Evolutionary conservation across 2,329 filamentous ascomycete genomes (phyloP).

Genomic region (Zymoseptoria ardabiliae): DNA sequence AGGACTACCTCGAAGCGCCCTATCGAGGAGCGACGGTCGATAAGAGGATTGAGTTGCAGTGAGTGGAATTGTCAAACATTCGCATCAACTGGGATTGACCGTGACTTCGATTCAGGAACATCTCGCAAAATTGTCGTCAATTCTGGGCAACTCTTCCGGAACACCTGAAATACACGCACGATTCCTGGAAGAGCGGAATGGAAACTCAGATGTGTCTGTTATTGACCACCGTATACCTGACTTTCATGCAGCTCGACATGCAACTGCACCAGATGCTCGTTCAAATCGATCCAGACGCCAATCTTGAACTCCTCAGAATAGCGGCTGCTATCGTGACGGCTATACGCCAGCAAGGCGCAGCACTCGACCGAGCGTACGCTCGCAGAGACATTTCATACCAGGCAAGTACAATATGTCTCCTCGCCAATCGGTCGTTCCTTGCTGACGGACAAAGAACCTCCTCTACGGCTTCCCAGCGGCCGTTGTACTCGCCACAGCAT

Average conservation of each 20-base stretch:
- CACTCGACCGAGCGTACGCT: constrained; percentile 10
- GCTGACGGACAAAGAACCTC: constrained; percentile 8
- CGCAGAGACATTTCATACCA: constrained; percentile 14
- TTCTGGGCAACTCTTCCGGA: constrained; percentile 4
- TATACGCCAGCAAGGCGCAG: constrained; percentile 12
- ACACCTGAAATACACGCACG: constrained; percentile 13
- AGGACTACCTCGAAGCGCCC: constrained; percentile 2
- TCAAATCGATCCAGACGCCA: constrained; percentile 1
- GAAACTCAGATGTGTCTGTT: constrained; percentile 8
- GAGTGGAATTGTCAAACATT: not conserved
- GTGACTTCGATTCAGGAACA: not conserved
- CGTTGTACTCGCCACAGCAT: constrained; percentile 9
- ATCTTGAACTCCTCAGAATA: constrained; percentile 2
- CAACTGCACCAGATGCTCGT: constrained; percentile 15
- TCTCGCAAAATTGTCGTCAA: not conserved
- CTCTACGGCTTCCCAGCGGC: constrained; percentile 15
- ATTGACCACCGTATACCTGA: constrained; percentile 12
- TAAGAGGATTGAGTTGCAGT: constrained; percentile 3
- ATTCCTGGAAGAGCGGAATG: constrained; percentile 12
- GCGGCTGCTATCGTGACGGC: constrained; percentile 10
- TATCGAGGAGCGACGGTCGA: not conserved
- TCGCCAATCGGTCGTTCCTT: too few relatives aligned
- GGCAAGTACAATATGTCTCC: constrained; percentile 1
- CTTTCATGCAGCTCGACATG: constrained; percentile 15
- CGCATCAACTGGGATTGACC: not conserved